Conservation (phyloP, 1,284 basidiomycete genomes). For the Kwoniella shivajii region DNA sequence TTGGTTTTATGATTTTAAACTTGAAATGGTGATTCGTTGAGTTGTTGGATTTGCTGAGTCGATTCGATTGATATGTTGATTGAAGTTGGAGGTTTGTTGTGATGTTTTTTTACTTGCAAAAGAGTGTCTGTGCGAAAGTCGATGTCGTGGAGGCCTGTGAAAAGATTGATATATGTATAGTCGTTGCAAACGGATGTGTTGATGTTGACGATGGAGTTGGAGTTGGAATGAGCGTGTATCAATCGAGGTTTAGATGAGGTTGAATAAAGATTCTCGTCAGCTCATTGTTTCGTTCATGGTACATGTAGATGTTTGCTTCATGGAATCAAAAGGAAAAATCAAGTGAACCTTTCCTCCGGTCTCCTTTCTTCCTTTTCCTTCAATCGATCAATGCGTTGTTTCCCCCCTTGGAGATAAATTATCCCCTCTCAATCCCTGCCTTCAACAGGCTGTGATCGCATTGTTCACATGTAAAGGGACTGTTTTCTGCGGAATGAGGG, state of each 20-base stretch:
- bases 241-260: not conserved
- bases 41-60: not conserved
- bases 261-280: conserved; percentile 1
- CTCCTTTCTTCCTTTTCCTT: no score
- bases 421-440: no score
- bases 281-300: not conserved
- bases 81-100: conserved; percentile 5
- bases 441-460: no score
- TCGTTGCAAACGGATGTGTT: not conserved
- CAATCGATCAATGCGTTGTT: no score
- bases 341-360: no score
- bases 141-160: not conserved
- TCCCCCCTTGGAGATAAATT: no score
- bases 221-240: not conserved
- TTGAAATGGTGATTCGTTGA: not conserved
- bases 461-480: no score
- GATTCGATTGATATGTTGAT: not conserved
- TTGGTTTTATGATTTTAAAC: not conserved
- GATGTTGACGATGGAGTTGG: not conserved
- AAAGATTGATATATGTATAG: not conserved
- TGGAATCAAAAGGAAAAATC: no score
- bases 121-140: conserved; percentile 6
- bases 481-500: no score
- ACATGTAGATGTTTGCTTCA: no score
- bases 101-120: conserved; percentile 10